A percentile compares a stretch with the other conserved stretches of the same genome.
These are phyloP conservation scores for Trypanosoma lewisi DNA, from an alignment of 208 protist species.

Conservation along the genomic window DNA sequence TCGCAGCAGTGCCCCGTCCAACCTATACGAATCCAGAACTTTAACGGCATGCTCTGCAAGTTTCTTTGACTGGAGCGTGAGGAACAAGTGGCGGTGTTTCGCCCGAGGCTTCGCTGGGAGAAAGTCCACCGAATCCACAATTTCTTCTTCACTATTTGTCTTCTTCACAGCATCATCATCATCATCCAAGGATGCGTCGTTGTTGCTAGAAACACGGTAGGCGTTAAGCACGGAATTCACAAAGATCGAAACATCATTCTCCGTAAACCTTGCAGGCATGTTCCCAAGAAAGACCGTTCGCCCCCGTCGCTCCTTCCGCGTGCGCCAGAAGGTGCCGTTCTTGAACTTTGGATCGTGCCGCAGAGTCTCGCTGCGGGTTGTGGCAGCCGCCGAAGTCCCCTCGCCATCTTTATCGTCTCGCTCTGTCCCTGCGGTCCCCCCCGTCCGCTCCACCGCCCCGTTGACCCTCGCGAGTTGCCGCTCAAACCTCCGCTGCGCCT, in stretches of 20 bases:
- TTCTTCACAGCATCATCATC: conserved; percentile 33
- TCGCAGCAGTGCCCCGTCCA: conserved; percentile 56
- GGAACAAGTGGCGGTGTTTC: conserved; percentile 74
- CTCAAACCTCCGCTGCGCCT: conserved; percentile 58
- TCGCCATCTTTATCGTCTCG: neutral
- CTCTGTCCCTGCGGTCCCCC: conserved; percentile 3
- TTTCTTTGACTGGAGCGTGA: conserved; percentile 61
- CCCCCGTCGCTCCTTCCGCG: conserved; percentile 70
- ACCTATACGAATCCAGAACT: conserved; percentile 48
- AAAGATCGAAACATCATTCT: conserved; percentile 57
- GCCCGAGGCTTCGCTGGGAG: conserved; percentile 49
- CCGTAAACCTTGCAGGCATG: conserved; percentile 53
- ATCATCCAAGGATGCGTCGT: neutral
- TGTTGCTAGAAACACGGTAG: conserved; percentile 15
- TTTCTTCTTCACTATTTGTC: conserved; percentile 9
- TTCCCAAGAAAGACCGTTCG: conserved; percentile 85
- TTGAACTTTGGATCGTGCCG: conserved; percentile 84
- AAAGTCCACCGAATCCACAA: conserved; percentile 68
- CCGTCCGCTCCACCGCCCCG: conserved; percentile 3
- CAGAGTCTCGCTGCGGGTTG: conserved; percentile 2
- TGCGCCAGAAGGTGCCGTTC: conserved; percentile 84
- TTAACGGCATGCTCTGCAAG: conserved; percentile 45
- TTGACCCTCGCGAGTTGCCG: conserved; percentile 50
- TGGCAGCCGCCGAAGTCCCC: neutral
- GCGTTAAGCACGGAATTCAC: conserved; percentile 58